Evolutionary conservation across 495 filamentous ascomycete genomes (phyloP).

Genomic region (Elasticomyces elasticus): DNA sequence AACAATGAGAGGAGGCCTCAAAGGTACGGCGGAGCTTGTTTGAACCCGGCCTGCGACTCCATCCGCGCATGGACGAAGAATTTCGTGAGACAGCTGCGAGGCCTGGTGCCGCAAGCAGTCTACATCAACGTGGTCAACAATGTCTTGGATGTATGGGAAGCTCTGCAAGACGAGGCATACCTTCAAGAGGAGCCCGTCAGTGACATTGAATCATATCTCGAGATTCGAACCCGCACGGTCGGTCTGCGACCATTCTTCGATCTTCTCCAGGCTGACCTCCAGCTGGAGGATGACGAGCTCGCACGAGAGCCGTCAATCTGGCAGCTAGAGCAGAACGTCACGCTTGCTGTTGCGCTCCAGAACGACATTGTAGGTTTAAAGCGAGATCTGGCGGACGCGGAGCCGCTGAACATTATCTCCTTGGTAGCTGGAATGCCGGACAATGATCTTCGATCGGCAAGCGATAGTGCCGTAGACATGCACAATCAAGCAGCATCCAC

Average conservation of each 20-base stretch:
- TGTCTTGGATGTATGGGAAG: background rate
- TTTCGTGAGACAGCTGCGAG: background rate
- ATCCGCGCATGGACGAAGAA: background rate
- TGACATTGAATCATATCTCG: background rate
- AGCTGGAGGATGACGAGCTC: background rate
- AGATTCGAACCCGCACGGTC: background rate
- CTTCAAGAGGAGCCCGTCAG: background rate
- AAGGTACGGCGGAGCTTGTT: background rate
- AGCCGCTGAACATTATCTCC: background rate
- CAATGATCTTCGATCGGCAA: background rate
- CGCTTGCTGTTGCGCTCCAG: background rate
- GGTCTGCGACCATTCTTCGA: slow-evolving; percentile 1
- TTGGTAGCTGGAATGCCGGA: background rate
- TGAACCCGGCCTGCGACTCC: background rate
- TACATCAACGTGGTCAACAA: background rate
- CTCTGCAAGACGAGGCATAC: background rate
- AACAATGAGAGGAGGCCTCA: background rate
- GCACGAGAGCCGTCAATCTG: background rate
- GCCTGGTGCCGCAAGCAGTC: background rate
- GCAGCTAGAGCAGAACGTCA: background rate
- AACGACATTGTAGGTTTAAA: background rate
- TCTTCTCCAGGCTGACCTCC: background rate
- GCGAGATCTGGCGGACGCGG: background rate
- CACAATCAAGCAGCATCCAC: background rate
- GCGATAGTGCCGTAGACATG: background rate